Evolutionary conservation across 306 rosid species (phyloP).

Genomic region (Sphenostylis stenocarpa): DNA sequence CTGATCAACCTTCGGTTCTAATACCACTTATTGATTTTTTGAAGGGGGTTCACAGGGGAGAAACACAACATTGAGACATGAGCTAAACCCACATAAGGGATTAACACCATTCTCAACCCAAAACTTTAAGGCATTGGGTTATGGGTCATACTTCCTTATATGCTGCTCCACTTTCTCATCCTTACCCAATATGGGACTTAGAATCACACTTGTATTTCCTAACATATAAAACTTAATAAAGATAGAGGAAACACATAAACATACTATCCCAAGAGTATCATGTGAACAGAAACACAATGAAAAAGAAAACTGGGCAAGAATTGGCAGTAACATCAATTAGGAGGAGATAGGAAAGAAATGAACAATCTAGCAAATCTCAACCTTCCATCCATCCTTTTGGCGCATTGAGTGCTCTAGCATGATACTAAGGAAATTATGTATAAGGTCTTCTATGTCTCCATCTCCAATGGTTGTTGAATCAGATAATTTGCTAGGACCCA

Average conservation of each 20-base stretch:
- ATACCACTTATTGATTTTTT: too few species aligned
- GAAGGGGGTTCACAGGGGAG: too few species aligned
- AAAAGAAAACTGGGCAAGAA: slow-evolving; percentile 28
- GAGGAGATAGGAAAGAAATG: slow-evolving; percentile 6
- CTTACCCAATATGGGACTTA: too few species aligned
- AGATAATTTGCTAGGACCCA: slow-evolving; percentile 56
- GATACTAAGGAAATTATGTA: slow-evolving; percentile 85
- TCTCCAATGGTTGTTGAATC: slow-evolving; percentile 67
- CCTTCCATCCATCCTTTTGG: slow-evolving; percentile 99
- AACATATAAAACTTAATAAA: not conserved
- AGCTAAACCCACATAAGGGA: too few species aligned
- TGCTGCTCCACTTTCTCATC: too few species aligned
- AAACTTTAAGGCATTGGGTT: too few species aligned
- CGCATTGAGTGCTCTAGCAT: slow-evolving; percentile 99
- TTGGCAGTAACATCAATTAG: slow-evolving; percentile 3
- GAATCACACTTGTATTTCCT: too few species aligned
- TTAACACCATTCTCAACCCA: too few species aligned
- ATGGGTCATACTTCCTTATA: too few species aligned
- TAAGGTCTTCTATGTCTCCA: slow-evolving; percentile 87
- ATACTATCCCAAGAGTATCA: slow-evolving; percentile 14
- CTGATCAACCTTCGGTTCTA: too few species aligned
- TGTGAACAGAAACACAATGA: slow-evolving; percentile 25
- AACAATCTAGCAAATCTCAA: slow-evolving; percentile 38
- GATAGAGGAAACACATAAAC: slow-evolving; percentile 5
- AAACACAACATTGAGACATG: too few species aligned